These are phyloP conservation scores for Thielaviopsis ethacetica DNA, from an alignment of 2,329 filamentous ascomycete species.

Conservation along the genomic window DNA sequence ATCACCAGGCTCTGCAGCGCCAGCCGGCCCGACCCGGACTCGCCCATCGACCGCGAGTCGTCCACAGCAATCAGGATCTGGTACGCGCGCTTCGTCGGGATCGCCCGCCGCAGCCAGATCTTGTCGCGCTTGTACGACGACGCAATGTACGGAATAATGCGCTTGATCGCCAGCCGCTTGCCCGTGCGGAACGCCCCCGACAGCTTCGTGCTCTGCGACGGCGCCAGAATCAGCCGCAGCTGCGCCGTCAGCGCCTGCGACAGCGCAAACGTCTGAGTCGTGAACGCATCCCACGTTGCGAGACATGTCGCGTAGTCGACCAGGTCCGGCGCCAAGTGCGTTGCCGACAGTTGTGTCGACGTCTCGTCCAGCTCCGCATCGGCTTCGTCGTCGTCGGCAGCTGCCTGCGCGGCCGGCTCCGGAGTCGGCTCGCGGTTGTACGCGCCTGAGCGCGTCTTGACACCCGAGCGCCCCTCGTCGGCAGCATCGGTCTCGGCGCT, in stretches of 20 bases:
- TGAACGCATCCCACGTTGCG: constrained; percentile 70
- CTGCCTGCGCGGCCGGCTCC: constrained; percentile 16
- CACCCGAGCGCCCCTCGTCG: constrained; percentile 41
- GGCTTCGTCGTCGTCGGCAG: constrained; percentile 24
- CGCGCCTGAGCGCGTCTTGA: constrained; percentile 42
- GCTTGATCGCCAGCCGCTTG: constrained; percentile 97
- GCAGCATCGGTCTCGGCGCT: constrained; percentile 26
- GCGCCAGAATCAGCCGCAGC: constrained; percentile 84
- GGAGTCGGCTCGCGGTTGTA: constrained; percentile 35
- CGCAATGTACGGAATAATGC: constrained; percentile 98
- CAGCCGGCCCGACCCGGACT: constrained; percentile 56
- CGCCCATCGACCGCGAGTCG: constrained; percentile 87
- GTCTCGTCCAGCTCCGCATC: constrained; percentile 36
- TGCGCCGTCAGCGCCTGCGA: constrained; percentile 86
- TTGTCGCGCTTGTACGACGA: constrained; percentile 98
- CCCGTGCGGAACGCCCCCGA: constrained; percentile 93
- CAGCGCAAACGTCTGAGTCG: constrained; percentile 67
- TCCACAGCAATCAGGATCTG: constrained; percentile 97
- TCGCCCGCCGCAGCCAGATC: constrained; percentile 93
- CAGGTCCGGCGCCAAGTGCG: constrained; percentile 44
- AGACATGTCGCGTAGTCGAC: constrained; percentile 41
- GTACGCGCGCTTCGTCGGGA: constrained; percentile 86
- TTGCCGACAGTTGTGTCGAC: constrained; percentile 52
- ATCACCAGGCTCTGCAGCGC: constrained; percentile 91
- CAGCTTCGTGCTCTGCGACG: constrained; percentile 88